Conservation (phyloP, 1,139 yeast species). For the Wickerhamiella pararugosa region DNA sequence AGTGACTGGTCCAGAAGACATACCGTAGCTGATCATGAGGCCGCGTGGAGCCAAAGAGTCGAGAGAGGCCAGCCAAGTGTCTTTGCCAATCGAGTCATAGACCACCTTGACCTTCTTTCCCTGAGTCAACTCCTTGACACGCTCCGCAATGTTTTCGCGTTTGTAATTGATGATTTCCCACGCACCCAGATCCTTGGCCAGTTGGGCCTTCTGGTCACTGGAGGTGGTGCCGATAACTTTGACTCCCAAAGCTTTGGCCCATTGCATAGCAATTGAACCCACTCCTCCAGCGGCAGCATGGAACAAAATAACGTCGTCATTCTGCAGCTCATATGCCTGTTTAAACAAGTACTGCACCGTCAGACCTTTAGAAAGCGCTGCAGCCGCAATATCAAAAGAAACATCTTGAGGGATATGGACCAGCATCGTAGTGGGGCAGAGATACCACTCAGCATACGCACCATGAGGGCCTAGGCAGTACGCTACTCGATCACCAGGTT, state of each 20-base stretch:
- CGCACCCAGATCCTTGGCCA: constrained; percentile 60
- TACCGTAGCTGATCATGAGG: constrained; percentile 61
- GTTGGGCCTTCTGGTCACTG: constrained; percentile 35
- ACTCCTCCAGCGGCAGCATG: constrained; percentile 97
- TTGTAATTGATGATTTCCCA: constrained; percentile 50
- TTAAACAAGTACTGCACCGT: constrained; percentile 60
- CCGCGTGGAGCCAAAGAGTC: constrained; percentile 57
- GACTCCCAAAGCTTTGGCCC: constrained; percentile 49
- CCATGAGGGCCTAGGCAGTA: constrained; percentile 28
- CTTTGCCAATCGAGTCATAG: constrained; percentile 78
- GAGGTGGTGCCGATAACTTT: constrained; percentile 78
- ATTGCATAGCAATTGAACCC: constrained; percentile 53
- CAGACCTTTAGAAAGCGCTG: constrained; percentile 51
- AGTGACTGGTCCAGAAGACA: constrained; percentile 73
- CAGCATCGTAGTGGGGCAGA: constrained; percentile 25
- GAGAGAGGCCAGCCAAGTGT: constrained; percentile 53
- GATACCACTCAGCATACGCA: constrained; percentile 67
- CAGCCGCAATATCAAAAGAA: constrained; percentile 42
- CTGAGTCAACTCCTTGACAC: constrained; percentile 50
- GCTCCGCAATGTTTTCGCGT: constrained; percentile 39
- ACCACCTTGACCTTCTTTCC: constrained; percentile 61
- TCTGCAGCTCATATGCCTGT: constrained; percentile 50
- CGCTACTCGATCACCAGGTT: constrained; percentile 61
- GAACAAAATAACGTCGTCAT: constrained; percentile 54
- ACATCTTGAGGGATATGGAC: constrained; percentile 36